These are phyloP conservation scores for Fraxinus dipetala DNA, from an alignment of 305 asterid species.

Conservation along the genomic window DNA sequence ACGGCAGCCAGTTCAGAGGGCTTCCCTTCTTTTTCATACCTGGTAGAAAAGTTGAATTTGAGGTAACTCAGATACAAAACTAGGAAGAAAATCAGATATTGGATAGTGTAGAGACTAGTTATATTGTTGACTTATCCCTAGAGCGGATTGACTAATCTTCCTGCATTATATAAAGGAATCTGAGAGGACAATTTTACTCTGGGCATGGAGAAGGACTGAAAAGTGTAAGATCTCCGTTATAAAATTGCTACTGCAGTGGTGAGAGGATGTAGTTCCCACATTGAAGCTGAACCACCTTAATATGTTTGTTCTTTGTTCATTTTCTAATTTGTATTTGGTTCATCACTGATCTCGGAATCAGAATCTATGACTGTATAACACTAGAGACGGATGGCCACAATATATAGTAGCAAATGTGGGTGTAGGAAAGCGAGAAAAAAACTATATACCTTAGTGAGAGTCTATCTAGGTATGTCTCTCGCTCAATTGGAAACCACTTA, in stretches of 20 bases:
- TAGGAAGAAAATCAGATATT: not conserved
- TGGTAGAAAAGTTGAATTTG: slow-evolving; percentile 25
- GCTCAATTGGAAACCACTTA: slow-evolving; percentile 64
- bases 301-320: not conserved
- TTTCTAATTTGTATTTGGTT: not conserved
- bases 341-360: not conserved
- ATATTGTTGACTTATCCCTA: not conserved
- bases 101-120: not conserved
- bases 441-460: slow-evolving; percentile 55
- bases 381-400: not conserved
- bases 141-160: not conserved
- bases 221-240: not conserved
- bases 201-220: not conserved
- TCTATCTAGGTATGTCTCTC: slow-evolving; percentile 72
- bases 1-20: slow-evolving; percentile 34
- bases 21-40: slow-evolving; percentile 51
- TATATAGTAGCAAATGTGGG: not conserved
- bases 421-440: not conserved
- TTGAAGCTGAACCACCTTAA: not conserved
- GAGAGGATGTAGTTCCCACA: not conserved
- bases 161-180: not conserved
- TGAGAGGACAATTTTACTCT: not conserved
- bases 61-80: not conserved
- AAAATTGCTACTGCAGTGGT: not conserved
- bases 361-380: not conserved